Evolutionary conservation across 2,329 filamentous ascomycete species (phyloP).

Genomic region (Aspergillus udagawae): DNA sequence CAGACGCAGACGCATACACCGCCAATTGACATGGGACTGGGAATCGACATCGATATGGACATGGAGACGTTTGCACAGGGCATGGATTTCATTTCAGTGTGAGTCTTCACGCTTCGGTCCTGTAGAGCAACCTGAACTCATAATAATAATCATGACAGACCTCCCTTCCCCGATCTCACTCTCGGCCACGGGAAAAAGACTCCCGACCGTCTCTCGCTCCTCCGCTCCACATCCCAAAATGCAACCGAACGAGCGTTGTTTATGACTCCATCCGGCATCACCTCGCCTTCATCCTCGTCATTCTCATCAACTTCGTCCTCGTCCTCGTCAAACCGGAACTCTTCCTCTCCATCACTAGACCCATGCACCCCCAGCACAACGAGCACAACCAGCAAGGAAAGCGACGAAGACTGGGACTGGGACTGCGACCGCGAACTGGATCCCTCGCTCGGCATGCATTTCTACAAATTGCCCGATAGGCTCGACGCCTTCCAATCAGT

Average conservation of each 20-base stretch:
- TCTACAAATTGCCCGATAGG: slow-evolving; percentile 8
- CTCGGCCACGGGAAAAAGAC: not conserved
- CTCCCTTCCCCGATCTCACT: slow-evolving; percentile 2
- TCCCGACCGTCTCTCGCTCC: slow-evolving; percentile 3
- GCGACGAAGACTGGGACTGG: slow-evolving; percentile 21
- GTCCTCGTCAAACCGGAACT: not conserved
- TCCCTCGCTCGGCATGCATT: not conserved
- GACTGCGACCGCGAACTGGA: slow-evolving; percentile 1
- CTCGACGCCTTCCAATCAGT: not conserved
- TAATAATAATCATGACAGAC: not conserved
- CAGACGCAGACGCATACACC: not conserved
- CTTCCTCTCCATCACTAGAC: slow-evolving; percentile 14
- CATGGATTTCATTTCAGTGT: not conserved
- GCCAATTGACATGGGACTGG: not conserved
- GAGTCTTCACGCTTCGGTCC: not conserved
- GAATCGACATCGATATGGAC: not conserved
- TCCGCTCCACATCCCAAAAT: slow-evolving; percentile 17
- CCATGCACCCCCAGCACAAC: slow-evolving; percentile 21
- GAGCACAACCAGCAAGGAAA: slow-evolving; percentile 15
- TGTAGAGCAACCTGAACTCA: no score
- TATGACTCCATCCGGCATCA: slow-evolving; percentile 15
- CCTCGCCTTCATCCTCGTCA: slow-evolving; percentile 13
- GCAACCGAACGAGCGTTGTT: slow-evolving; percentile 20
- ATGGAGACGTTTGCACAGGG: not conserved
- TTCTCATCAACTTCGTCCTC: slow-evolving; percentile 1